Conservation (phyloP, 2,329 filamentous ascomycete genomes). For the Botrytis galanthina region DNA sequence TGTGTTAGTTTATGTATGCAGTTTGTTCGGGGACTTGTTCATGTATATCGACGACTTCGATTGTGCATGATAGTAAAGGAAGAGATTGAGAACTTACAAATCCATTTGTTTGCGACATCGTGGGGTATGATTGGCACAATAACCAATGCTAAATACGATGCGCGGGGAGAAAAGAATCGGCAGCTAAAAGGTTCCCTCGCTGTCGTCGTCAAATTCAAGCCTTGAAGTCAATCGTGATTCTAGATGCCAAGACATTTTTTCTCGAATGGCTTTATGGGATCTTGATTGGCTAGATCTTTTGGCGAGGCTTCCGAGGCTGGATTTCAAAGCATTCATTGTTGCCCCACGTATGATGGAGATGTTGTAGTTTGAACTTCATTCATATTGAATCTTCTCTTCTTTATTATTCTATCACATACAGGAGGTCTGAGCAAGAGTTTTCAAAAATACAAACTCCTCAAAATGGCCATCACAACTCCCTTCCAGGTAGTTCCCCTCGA, state of each 20-base stretch:
- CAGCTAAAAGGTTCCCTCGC: slow-evolving; percentile 4
- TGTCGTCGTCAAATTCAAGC: slow-evolving; percentile 15
- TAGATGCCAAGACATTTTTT: slow-evolving; percentile 22
- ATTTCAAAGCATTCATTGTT: slow-evolving; percentile 34
- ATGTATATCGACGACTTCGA: slow-evolving; percentile 15
- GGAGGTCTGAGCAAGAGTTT: not conserved
- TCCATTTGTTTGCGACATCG: slow-evolving; percentile 78
- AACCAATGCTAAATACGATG: slow-evolving; percentile 25
- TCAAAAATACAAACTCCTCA: not conserved
- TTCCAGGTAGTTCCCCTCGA: slow-evolving; percentile 37
- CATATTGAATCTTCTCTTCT: not conserved
- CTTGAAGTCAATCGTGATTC: slow-evolving; percentile 14
- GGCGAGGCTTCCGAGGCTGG: slow-evolving; percentile 17
- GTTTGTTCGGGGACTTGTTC: not conserved
- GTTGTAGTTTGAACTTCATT: not conserved
- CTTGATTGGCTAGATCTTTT: slow-evolving; percentile 15
- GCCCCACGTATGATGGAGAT: slow-evolving; percentile 20
- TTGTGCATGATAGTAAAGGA: slow-evolving; percentile 13
- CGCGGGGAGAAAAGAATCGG: not conserved
- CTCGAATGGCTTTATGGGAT: not conserved
- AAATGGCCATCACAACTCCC: slow-evolving; percentile 38
- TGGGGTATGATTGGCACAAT: slow-evolving; percentile 30
- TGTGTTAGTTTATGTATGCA: not conserved
- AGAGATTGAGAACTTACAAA: slow-evolving; percentile 52
- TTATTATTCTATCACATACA: not conserved